Base-by-base conservation (phyloP, 139 green algal species). In the Gonium pectorale region DNA sequence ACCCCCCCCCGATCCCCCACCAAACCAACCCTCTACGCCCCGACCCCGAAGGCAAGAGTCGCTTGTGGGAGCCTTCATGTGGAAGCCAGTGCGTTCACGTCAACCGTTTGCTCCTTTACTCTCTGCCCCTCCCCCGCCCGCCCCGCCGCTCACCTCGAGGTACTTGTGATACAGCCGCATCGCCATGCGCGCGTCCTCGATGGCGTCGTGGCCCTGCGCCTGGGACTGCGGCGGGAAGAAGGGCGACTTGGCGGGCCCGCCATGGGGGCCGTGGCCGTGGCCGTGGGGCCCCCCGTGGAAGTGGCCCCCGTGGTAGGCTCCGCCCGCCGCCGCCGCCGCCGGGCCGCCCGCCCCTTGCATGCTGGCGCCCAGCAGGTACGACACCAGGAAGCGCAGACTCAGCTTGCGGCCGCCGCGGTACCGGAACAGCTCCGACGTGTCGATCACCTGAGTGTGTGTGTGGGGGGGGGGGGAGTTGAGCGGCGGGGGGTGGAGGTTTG, bases 361-460 rank as follows among this genome's bases (percentile, higher is more conserved):
- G 81, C 89, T 90, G 31, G 90, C 35, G 2, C 86, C 84, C 62
- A 99, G 90, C 79, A 99, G 90, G 90, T 97, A 98, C 46, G 90
- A 91, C 3, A 96, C 91, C 46, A 99, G 92, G 92, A 98, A 99
- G 66, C 95, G 94, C 33, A 99, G 90, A 26, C 88, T 95, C n/a
- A 99, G 90, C 89, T 97, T 97, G 59, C 97, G 93, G 43, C 78
- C 46, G 33, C 63, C 63, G 87, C 94, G 92, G 81, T 95, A 89
- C 77, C 95, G 89, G 86, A 98, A 99, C 38, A 99, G 92, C 81
- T 99, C 96, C 29, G 97, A 94, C 5, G 97, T 99, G 90, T 99
- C 97, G 5, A 98, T 81, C 15, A 98, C 89, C 94, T 97, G 91
- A 3, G 0, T 13, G 52, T 67, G n/a, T n/a, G n/a, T n/a, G n/a